phyloP scores from a whole-genome alignment of 176 grass and related monocot genomes.

The Aegilops sharonensis region DNA sequence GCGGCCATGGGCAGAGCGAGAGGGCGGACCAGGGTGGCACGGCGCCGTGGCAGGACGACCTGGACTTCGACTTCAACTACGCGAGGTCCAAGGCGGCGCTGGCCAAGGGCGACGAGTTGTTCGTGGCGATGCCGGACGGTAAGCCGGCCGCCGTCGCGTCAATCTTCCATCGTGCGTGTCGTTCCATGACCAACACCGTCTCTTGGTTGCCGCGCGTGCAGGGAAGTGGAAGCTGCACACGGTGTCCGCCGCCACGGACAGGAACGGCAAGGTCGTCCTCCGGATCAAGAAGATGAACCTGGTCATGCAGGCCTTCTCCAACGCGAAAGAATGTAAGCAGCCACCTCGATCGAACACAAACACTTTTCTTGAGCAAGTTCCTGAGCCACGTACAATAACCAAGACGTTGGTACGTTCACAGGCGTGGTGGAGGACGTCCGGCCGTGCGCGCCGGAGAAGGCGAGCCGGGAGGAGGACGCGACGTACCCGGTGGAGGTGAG shows the following conservation, averaged over 20 bases:
- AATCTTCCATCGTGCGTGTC: not conserved
- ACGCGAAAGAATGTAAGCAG: constrained; percentile 67
- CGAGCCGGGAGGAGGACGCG: constrained; percentile 43
- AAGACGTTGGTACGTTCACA: constrained; percentile 4
- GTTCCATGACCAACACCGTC: not conserved
- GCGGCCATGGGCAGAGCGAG: constrained; percentile 34
- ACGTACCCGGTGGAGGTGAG: constrained; percentile 68
- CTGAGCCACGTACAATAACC: too few species aligned
- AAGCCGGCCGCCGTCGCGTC: not conserved
- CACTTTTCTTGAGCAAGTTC: too few species aligned
- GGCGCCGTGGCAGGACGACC: constrained; percentile 39
- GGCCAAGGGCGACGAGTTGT: constrained; percentile 88
- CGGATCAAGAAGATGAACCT: constrained; percentile 82
- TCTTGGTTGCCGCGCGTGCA: not conserved
- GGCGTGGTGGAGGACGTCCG: constrained; percentile 64
- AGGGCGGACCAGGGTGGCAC: constrained; percentile 31
- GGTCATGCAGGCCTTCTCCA: constrained; percentile 73
- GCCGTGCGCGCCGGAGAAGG: constrained; percentile 53
- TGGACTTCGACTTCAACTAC: constrained; percentile 83
- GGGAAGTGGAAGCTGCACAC: constrained; percentile 85
- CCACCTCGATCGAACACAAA: not conserved
- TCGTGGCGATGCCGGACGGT: constrained; percentile 87
- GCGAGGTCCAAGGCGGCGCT: constrained; percentile 68
- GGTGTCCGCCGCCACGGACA: constrained; percentile 70
- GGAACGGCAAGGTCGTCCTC: constrained; percentile 68